Evolutionary conservation across 257 asterid genomes (phyloP).

Genomic region (Solanum rostratum): DNA sequence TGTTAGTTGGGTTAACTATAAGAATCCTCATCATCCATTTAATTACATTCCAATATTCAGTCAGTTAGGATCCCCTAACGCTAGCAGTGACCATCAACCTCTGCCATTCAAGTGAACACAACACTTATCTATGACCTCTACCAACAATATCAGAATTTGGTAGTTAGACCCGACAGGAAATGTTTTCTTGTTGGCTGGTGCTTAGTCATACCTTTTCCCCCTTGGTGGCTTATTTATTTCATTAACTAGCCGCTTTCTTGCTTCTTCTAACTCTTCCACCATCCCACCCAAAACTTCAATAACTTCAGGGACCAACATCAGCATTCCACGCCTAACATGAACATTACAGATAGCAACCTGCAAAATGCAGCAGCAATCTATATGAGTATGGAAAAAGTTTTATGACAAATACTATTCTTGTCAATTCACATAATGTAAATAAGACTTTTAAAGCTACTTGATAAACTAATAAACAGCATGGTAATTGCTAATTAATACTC

Average conservation of each 20-base stretch:
- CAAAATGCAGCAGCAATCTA: background rate
- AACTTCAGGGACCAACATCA: slow-evolving; percentile 94
- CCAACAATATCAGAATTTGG: background rate
- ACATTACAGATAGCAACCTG: slow-evolving; percentile 80
- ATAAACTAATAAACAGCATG: background rate
- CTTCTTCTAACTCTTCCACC: slow-evolving; percentile 79
- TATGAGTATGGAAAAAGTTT: background rate
- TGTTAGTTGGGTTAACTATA: background rate
- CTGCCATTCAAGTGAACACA: background rate
- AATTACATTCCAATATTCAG: background rate
- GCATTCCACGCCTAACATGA: slow-evolving; percentile 65
- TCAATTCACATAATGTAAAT: background rate
- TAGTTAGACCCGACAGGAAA: background rate
- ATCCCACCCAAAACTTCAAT: slow-evolving; percentile 72
- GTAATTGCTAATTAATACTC: background rate
- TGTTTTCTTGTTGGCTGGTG: background rate
- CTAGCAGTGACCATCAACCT: background rate
- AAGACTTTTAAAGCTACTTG: background rate
- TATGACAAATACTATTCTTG: background rate
- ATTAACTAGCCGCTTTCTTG: slow-evolving; percentile 64
- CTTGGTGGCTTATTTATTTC: slow-evolving; percentile 95
- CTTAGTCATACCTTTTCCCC: slow-evolving; percentile 57
- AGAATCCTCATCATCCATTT: background rate
- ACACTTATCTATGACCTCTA: background rate
- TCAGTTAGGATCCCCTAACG: background rate